Evolutionary conservation across 352 stramenopile species (phyloP), one percentile per base, ranked within the genome.

Genomic region (Phytophthora tentaculata): DNA sequence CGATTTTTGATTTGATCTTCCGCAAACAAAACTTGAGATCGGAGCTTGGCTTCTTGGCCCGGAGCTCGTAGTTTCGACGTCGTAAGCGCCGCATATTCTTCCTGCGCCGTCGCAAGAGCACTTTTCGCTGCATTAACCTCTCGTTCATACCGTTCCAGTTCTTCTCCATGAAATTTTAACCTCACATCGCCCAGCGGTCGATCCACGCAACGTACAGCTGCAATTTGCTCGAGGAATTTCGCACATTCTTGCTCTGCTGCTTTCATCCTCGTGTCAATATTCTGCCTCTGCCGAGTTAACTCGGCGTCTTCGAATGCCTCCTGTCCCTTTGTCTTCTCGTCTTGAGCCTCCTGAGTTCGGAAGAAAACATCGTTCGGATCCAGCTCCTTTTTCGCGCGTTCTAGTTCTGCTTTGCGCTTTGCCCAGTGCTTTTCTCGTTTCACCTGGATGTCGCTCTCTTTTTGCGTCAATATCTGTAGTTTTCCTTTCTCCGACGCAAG

Each of bases 291-390:
- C 0, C 77, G 75, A 12, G 59, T 39, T 17, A 87, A 61, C 47
- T 92, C 81, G 16, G 76, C 61, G 43, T 94, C 81, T 61, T 95
- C 85, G 26, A 77, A 71, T 0, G 52, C 61, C 44, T 93, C 77
- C 48, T 89, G 79, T 0, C 84, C 83, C 3, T 56, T 77, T 0
- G 79, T 81, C 29, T 83, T 84, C 43, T 81, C 82, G 57, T 91
- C 84, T 26, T 90, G 79, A 0, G 77, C 72, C 9, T 92, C 84
- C 3, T 85, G 73, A 7, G 79, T 92, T 1, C 74, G 74, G 32
- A 95, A 95, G 67, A 89, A 95, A n/a, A 90, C 76, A 26, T 91
- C 84, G 28, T 76, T 91, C 10, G 87, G 86, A 51, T 95, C 84
- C 2, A 95, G 60, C 26, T 95, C 85, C 29, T 86, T 84, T 51